These are phyloP conservation scores for Pestalotiopsis sp. DNA, from an alignment of 2,329 filamentous ascomycete genomes.

Conservation along the genomic window DNA sequence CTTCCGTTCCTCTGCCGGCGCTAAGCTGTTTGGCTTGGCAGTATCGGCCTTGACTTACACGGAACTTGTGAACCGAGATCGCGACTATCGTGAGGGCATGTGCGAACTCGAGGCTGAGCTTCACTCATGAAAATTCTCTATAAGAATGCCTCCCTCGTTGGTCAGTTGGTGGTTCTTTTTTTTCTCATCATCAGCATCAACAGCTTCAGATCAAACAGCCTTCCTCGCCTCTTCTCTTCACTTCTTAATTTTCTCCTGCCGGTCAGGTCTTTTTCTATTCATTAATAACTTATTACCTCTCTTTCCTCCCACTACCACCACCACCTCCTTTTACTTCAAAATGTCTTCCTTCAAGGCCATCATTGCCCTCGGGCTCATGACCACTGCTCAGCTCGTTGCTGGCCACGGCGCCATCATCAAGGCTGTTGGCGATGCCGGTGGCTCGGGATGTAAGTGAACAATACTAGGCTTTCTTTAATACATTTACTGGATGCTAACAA, in stretches of 20 bases:
- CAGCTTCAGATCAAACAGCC: slow-evolving; percentile 18
- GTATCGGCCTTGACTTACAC: slow-evolving; percentile 2
- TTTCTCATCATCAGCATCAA: slow-evolving; percentile 23
- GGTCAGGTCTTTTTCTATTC: slow-evolving; percentile 23
- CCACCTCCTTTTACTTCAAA: not conserved
- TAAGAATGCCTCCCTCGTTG: slow-evolving; percentile 20
- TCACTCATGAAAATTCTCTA: slow-evolving; percentile 20
- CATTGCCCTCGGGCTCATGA: slow-evolving; percentile 50
- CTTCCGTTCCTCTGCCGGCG: slow-evolving; percentile 6
- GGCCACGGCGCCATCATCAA: slow-evolving; percentile 63
- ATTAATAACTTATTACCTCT: slow-evolving; percentile 18
- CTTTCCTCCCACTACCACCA: not conserved
- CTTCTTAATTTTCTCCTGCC: slow-evolving; percentile 23
- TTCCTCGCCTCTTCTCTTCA: slow-evolving; percentile 18
- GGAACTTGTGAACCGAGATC: not conserved
- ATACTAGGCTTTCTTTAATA: not conserved
- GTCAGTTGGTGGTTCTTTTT: slow-evolving; percentile 14
- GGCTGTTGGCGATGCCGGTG: slow-evolving; percentile 60
- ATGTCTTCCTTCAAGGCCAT: slow-evolving; percentile 31
- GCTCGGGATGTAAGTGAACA: slow-evolving; percentile 48
- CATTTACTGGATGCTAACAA: slow-evolving; percentile 3
- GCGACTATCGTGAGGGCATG: not conserved
- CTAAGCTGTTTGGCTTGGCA: slow-evolving; percentile 12
- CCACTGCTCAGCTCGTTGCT: slow-evolving; percentile 57
- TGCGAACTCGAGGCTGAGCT: not conserved